Conservation (phyloP, 2,329 filamentous ascomycete genomes). For the Teratosphaeriaceae sp. region DNA sequence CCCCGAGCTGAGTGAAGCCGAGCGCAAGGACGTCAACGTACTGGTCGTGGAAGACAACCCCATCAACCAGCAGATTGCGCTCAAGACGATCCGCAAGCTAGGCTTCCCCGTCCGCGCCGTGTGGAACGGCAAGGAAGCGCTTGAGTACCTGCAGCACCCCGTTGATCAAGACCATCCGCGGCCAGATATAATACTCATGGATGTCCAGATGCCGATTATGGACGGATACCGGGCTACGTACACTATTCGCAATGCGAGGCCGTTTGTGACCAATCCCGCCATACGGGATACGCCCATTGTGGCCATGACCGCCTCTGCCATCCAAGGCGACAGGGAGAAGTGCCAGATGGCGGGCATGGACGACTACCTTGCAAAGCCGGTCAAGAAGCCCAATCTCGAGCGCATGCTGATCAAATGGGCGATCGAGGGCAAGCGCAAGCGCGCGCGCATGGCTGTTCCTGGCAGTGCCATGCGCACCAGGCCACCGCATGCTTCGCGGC, state of each 20-base stretch:
- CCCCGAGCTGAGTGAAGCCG: conserved; percentile 48
- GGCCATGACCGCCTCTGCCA: conserved; percentile 75
- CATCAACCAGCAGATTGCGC: conserved; percentile 58
- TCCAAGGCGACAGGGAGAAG: conserved; percentile 69
- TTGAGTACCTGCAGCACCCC: conserved; percentile 57
- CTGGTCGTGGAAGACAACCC: conserved; percentile 75
- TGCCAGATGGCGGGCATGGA: conserved; percentile 70
- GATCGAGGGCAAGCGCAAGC: conserved; percentile 35
- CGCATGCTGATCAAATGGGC: conserved; percentile 67
- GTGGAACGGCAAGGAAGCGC: conserved; percentile 72
- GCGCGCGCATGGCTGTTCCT: conserved; percentile 18
- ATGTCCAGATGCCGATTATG: conserved; percentile 43
- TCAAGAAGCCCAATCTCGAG: conserved; percentile 61
- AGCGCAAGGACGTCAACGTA: conserved; percentile 60
- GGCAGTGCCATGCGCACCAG: conserved; percentile 3
- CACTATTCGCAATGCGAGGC: conserved; percentile 59
- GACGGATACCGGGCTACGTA: conserved; percentile 75
- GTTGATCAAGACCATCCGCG: conserved; percentile 41
- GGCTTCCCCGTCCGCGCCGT: conserved; percentile 64
- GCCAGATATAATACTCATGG: conserved; percentile 58
- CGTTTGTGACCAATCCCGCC: conserved; percentile 53
- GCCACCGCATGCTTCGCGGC: conserved; percentile 14
- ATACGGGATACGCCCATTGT: conserved; percentile 63
- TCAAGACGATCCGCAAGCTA: conserved; percentile 66
- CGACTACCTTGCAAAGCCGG: conserved; percentile 65